A percentile compares a stretch with the other conserved stretches of the same genome.
Evolutionary conservation across 1,139 yeast species (phyloP).

Genomic region (Kurtzmaniella quercitrusa): DNA sequence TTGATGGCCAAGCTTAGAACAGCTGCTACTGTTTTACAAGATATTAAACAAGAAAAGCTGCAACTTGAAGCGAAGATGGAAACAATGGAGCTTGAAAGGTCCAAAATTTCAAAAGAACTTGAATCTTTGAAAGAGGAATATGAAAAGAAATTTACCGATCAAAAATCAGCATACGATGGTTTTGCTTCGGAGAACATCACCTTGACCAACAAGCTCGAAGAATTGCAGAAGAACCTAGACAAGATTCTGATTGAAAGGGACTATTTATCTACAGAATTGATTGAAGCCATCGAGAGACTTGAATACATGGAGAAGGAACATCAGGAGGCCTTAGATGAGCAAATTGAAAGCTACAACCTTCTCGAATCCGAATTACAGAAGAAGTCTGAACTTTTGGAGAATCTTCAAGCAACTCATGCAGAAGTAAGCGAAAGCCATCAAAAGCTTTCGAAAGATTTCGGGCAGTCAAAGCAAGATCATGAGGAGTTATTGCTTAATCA

Average conservation of each 20-base stretch:
- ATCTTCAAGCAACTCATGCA: neutral
- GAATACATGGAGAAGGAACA: neutral
- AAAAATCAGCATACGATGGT: neutral
- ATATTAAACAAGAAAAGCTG: slow-evolving; percentile 3
- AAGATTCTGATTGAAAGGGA: slow-evolving; percentile 2
- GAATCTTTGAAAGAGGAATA: slow-evolving; percentile 7
- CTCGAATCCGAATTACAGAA: slow-evolving; percentile 4
- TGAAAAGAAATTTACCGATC: neutral
- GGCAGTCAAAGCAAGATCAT: slow-evolving; percentile 6
- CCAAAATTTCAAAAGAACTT: slow-evolving; percentile 9
- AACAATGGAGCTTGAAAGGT: slow-evolving; percentile 10
- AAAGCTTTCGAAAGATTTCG: slow-evolving; percentile 8
- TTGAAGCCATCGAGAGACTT: slow-evolving; percentile 1
- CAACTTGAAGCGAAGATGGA: neutral
- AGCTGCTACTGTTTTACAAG: slow-evolving; percentile 42
- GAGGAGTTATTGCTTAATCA: slow-evolving; percentile 3
- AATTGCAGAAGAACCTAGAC: slow-evolving; percentile 1
- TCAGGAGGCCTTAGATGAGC: slow-evolving; percentile 1
- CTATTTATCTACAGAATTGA: slow-evolving; percentile 4
- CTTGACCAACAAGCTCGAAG: neutral
- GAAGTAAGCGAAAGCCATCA: slow-evolving; percentile 1
- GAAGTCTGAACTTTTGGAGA: neutral
- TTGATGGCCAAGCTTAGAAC: slow-evolving; percentile 42
- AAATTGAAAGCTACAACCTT: slow-evolving; percentile 1
- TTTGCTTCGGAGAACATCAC: neutral